Evolutionary conservation across 148 eudicot genomes (phyloP).

Genomic region (Amaranthus hypochondriacus): DNA sequence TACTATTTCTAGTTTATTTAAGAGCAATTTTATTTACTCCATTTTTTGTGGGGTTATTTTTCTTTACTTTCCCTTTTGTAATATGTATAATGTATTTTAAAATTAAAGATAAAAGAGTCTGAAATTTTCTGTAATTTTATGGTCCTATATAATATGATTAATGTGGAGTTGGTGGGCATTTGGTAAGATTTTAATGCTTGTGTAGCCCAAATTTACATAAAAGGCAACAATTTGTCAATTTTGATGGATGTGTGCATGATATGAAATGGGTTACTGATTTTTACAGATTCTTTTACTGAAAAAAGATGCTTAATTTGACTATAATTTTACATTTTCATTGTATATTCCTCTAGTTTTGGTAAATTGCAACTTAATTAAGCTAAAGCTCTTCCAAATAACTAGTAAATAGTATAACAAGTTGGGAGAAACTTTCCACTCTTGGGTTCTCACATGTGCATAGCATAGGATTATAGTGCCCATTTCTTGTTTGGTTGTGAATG

Average conservation of each 20-base stretch:
- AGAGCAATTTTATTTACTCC: not conserved
- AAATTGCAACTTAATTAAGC: not conserved
- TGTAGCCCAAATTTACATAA: not conserved
- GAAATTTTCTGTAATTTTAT: not conserved
- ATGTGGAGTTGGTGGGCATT: conserved; percentile 18
- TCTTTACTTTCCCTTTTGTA: not conserved
- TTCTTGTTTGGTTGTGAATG: conserved; percentile 10
- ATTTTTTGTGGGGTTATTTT: not conserved
- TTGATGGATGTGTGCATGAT: conserved; percentile 2
- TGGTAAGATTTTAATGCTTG: conserved; percentile 2
- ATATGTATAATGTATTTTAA: not conserved
- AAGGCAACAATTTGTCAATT: not conserved
- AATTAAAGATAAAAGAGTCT: not conserved
- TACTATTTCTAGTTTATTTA: not conserved
- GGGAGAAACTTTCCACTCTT: not conserved
- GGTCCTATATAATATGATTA: not conserved
- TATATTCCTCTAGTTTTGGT: not conserved
- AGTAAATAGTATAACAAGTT: not conserved
- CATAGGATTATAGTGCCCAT: not conserved
- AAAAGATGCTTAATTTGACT: not conserved
- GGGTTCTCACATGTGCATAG: conserved; percentile 10
- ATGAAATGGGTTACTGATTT: conserved; percentile 1
- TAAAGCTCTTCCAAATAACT: not conserved
- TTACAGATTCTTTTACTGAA: not conserved
- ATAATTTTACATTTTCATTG: not conserved